These are phyloP conservation scores for Leccinum glutinopallens DNA, from an alignment of 1,284 basidiomycete species.

Conservation along the genomic window DNA sequence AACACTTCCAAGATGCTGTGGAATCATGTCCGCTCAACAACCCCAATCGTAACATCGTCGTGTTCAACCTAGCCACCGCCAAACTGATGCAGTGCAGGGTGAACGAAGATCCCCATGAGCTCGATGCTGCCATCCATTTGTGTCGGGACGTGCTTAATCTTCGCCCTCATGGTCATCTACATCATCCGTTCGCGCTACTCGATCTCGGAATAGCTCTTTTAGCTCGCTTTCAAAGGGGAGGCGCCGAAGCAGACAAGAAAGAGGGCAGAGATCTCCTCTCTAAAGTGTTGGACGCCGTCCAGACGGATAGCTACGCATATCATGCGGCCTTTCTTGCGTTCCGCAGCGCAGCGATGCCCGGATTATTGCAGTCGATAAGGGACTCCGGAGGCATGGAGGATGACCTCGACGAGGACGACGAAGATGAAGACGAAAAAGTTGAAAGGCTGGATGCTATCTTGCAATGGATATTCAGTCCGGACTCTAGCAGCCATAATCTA, in stretches of 20 bases:
- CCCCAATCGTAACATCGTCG: background rate
- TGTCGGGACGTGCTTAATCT: background rate
- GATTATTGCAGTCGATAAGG: background rate
- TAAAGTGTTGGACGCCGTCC: background rate
- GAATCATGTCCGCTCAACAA: background rate
- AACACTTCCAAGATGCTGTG: background rate
- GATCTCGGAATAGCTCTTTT: background rate
- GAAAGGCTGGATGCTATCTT: background rate
- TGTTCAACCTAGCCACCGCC: conserved; percentile 1
- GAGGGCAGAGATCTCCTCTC: background rate
- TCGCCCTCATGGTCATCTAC: background rate
- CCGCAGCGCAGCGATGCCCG: background rate
- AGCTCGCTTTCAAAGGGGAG: conserved; percentile 1
- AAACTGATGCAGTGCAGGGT: background rate
- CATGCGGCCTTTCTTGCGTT: background rate
- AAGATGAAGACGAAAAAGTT: background rate
- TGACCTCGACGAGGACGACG: background rate
- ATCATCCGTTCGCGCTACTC: conserved; percentile 1
- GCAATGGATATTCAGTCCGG: background rate
- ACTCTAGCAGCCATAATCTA: too few relatives aligned
- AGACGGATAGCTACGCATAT: background rate
- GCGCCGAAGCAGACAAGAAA: background rate
- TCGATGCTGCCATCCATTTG: background rate
- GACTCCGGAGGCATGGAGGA: background rate
- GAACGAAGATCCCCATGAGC: background rate